Evolutionary conservation across 2,329 filamentous ascomycete species (phyloP).

Genomic region (Orbilia quercus): DNA sequence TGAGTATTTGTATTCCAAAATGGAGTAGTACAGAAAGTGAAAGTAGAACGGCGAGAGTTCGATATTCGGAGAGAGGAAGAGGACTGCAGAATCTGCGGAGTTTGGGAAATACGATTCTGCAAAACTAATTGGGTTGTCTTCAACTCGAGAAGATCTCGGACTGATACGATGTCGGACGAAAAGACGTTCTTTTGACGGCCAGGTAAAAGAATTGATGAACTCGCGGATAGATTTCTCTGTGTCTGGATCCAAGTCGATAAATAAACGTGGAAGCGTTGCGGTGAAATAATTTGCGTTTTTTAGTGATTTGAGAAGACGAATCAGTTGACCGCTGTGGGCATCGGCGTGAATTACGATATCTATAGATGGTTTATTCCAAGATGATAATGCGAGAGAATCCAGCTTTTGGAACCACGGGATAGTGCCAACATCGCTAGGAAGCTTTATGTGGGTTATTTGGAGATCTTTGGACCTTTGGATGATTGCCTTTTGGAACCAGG

Average conservation of each 20-base stretch:
- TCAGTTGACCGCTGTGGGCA: conserved; percentile 77
- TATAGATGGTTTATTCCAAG: conserved; percentile 80
- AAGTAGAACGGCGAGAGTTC: conserved; percentile 85
- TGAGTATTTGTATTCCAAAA: conserved; percentile 83
- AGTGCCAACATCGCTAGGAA: conserved; percentile 74
- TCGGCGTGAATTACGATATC: conserved; percentile 86
- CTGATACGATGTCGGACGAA: conserved; percentile 80
- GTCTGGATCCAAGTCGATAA: conserved; percentile 80
- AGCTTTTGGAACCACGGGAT: conserved; percentile 82
- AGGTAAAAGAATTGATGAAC: conserved; percentile 74
- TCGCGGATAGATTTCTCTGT: conserved; percentile 72
- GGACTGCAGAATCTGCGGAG: conserved; percentile 72
- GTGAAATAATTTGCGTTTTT: conserved; percentile 79
- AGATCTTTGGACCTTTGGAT: conserved; percentile 68
- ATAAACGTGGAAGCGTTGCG: conserved; percentile 77
- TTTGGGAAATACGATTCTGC: conserved; percentile 89
- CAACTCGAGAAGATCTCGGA: conserved; percentile 69
- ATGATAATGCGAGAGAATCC: conserved; percentile 77
- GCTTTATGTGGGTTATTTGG: conserved; percentile 75
- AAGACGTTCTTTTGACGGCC: conserved; percentile 74
- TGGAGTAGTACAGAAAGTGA: conserved; percentile 82
- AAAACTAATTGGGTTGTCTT: conserved; percentile 77
- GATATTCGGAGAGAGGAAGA: conserved; percentile 83
- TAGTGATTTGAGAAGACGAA: conserved; percentile 81
- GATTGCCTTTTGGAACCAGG: conserved; percentile 73